Conservation (phyloP, 2,329 filamentous ascomycete species). For the Corynespora cassiicola region DNA sequence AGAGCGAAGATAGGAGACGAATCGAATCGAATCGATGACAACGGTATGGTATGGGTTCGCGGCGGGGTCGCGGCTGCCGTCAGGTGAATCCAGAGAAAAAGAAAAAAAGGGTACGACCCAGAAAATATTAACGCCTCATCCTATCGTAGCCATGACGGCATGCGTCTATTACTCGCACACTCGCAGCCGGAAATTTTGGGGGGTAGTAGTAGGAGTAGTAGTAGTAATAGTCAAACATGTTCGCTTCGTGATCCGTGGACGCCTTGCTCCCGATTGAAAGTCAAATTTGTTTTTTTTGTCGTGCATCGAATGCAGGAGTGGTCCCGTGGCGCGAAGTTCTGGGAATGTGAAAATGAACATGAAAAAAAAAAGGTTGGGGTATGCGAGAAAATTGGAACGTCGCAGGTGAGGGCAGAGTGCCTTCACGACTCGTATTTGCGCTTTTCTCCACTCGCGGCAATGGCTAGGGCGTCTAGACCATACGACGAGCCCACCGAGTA, state of each 20-base stretch:
- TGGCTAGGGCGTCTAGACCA: slow-evolving; percentile 45
- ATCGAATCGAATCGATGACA: too few species aligned
- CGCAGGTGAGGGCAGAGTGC: too few species aligned
- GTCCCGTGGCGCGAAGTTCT: too few species aligned
- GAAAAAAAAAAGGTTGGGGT: background rate
- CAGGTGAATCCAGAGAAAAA: slow-evolving; percentile 12
- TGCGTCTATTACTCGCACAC: slow-evolving; percentile 44
- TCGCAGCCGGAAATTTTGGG: slow-evolving; percentile 28
- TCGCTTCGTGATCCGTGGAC: too few species aligned
- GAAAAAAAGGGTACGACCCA: slow-evolving; percentile 2
- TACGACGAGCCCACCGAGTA: slow-evolving; percentile 34
- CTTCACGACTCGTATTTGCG: slow-evolving; percentile 40
- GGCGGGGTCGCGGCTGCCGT: too few species aligned
- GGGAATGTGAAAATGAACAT: too few species aligned
- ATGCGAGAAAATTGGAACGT: background rate
- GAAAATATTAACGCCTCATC: slow-evolving; percentile 25
- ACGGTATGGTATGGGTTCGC: too few species aligned
- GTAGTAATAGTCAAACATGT: too few species aligned
- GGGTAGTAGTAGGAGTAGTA: too few species aligned
- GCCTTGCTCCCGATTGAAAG: too few species aligned
- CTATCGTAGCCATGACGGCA: slow-evolving; percentile 47
- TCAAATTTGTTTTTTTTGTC: background rate
- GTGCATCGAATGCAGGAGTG: background rate
- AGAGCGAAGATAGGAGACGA: too few species aligned
- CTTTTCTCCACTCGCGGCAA: slow-evolving; percentile 45